Conservation (phyloP, 2,329 filamentous ascomycete species). For the Graphiopsis chlorocephala region DNA sequence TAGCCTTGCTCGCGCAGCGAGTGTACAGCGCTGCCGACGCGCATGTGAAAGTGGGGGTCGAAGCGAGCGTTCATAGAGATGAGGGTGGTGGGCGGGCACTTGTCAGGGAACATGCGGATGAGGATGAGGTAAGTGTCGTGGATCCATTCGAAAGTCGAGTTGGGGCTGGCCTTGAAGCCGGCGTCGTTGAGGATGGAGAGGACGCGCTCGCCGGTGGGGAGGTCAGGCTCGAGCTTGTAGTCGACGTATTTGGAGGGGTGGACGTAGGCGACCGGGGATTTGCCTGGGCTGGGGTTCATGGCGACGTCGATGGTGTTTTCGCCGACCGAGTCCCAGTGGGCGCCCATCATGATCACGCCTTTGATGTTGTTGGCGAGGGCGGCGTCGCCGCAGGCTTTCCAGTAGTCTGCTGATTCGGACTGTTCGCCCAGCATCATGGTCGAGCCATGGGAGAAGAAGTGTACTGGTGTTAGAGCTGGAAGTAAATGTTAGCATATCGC, state of each 20-base stretch:
- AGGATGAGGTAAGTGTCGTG: slow-evolving; percentile 69
- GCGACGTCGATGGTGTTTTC: slow-evolving; percentile 57
- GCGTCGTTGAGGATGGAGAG: slow-evolving; percentile 49
- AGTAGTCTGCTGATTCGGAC: slow-evolving; percentile 60
- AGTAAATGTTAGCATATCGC: not conserved
- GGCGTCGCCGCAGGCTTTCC: slow-evolving; percentile 64
- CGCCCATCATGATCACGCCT: slow-evolving; percentile 62
- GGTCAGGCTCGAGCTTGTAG: slow-evolving; percentile 61
- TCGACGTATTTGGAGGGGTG: slow-evolving; percentile 62
- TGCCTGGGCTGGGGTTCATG: slow-evolving; percentile 58
- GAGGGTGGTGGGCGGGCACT: slow-evolving; percentile 65
- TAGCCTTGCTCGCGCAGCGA: slow-evolving; percentile 54
- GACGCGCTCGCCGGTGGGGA: slow-evolving; percentile 51
- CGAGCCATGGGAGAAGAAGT: slow-evolving; percentile 69
- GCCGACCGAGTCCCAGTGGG: slow-evolving; percentile 60
- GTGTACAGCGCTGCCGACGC: slow-evolving; percentile 57
- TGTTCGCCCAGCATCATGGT: slow-evolving; percentile 71
- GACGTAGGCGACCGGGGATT: slow-evolving; percentile 65
- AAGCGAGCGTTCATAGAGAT: slow-evolving; percentile 55
- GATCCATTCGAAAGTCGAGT: slow-evolving; percentile 66
- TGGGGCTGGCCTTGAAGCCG: slow-evolving; percentile 55
- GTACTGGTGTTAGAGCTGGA: slow-evolving; percentile 51
- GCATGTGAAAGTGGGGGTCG: slow-evolving; percentile 56
- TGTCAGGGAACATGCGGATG: slow-evolving; percentile 65
- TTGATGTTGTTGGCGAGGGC: slow-evolving; percentile 59